Evolutionary conservation across 176 grass and related monocot species (phyloP).

Genomic region (Rhipidocladum racemiflorum): DNA sequence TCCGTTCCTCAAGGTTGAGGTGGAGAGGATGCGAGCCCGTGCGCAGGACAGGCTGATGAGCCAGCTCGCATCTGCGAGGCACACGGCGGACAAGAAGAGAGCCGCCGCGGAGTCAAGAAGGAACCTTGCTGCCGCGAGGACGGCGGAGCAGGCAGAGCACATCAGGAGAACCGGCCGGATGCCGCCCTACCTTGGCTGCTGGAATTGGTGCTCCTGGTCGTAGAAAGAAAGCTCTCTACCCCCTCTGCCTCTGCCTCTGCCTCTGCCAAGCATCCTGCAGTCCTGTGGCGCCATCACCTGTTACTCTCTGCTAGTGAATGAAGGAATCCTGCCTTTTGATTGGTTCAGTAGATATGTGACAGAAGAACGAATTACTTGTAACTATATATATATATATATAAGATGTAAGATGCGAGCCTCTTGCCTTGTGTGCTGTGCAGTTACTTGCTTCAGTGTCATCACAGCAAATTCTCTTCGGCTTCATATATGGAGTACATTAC

Average conservation of each 20-base stretch:
- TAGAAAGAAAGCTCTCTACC: background rate
- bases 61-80: slow-evolving; percentile 61
- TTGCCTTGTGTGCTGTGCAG: slow-evolving; percentile 1
- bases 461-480: background rate
- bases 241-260: background rate
- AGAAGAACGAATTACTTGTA: slow-evolving; percentile 16
- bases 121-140: slow-evolving; percentile 57
- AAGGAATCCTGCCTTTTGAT: background rate
- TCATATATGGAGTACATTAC: background rate
- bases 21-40: slow-evolving; percentile 78
- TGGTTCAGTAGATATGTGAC: slow-evolving; percentile 33
- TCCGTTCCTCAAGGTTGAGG: slow-evolving; percentile 57
- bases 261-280: background rate
- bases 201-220: slow-evolving; percentile 69
- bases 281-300: background rate
- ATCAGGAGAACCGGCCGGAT: slow-evolving; percentile 78
- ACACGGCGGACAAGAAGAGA: slow-evolving; percentile 72
- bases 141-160: slow-evolving; percentile 63
- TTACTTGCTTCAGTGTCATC: background rate
- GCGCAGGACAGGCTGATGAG: slow-evolving; percentile 77
- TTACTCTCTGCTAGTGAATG: background rate
- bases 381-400: slow-evolving; percentile 29
- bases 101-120: slow-evolving; percentile 48
- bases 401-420: background rate
- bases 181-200: slow-evolving; percentile 65